Base-by-base conservation (phyloP, 2,329 filamentous ascomycete species). In the Elsinoe batatas region DNA sequence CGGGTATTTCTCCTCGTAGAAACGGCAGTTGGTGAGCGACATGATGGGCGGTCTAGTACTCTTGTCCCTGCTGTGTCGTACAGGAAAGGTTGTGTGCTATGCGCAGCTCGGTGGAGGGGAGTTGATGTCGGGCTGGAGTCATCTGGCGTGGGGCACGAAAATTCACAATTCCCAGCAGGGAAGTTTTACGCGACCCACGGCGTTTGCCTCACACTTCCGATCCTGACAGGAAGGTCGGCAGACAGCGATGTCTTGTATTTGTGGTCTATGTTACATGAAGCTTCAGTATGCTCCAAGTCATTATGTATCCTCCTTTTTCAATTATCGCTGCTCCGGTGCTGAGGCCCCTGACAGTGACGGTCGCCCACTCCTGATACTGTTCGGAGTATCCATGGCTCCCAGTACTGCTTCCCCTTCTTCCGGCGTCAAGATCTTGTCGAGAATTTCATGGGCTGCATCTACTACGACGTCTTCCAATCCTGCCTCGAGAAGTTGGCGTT, bases 1-100 rank as follows among this genome's bases (percentile, higher is more conserved):
- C 58, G 90, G 90, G 69, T 87, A 96, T 76, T 95, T 95, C 77
- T 95, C 89, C 80, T 95, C 90, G 73, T 95, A 96, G 76, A 94
- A 96, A 68, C 90, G 89, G 75, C 88, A 95, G 77, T 95, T 95
- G 71, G 88, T 93, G 78, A 95, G 55, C 36, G 59, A 58, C 59
- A 60, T 60, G 55, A 38, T 60, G 46, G 53, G 55, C 56, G 53
- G 47, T 57, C 26, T 32, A 43, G 47, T 33, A 20, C 22, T 37
- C 33, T 5, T 49, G 13, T 49, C 26, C 18, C 17, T 58, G 20
- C 32, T 43, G 36, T 10, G 47, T 35, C 2, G 5, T 53, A 2
- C 7, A 5, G 26, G 22, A 8, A 17, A 36, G 35, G 7, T 2
- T 43, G 38, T 30, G 8, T 22, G 33, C 37, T 11, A 46, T n/a